Evolutionary conservation across 2,329 filamentous ascomycete species (phyloP).

Genomic region (Alternaria burnsii): DNA sequence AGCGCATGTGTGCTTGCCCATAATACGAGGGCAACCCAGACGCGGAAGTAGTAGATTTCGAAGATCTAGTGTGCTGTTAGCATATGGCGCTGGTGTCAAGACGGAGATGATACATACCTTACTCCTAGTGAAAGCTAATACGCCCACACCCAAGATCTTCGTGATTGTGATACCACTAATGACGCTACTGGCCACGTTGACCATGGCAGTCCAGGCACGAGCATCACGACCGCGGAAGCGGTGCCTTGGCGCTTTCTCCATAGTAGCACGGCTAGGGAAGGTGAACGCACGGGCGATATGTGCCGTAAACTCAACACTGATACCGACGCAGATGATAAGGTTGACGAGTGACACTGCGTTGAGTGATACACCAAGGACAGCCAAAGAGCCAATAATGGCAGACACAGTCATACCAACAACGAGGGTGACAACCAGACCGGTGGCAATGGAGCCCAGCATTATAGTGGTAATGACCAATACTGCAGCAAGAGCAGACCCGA

Average conservation of each 20-base stretch:
- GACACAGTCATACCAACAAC: slow-evolving; percentile 94
- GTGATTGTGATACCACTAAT: slow-evolving; percentile 97
- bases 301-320: slow-evolving; percentile 95
- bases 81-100: too few species aligned
- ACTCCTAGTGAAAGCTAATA: slow-evolving; percentile 91
- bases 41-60: slow-evolving; percentile 98
- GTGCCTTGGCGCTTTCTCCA: slow-evolving; percentile 77
- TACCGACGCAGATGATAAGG: slow-evolving; percentile 95
- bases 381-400: slow-evolving; percentile 96
- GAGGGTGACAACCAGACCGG: slow-evolving; percentile 80
- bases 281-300: slow-evolving; percentile 96
- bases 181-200: slow-evolving; percentile 93
- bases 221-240: slow-evolving; percentile 84
- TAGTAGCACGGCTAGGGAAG: slow-evolving; percentile 83
- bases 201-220: slow-evolving; percentile 88
- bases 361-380: slow-evolving; percentile 83
- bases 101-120: slow-evolving; percentile 60
- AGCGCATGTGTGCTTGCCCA: slow-evolving; percentile 90
- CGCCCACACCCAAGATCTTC: slow-evolving; percentile 89
- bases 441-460: slow-evolving; percentile 83
- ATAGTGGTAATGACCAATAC: slow-evolving; percentile 82
- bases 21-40: slow-evolving; percentile 91
- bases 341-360: slow-evolving; percentile 97
- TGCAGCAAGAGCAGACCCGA: slow-evolving; percentile 83
- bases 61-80: slow-evolving; percentile 70